These are phyloP conservation scores for Chlorencoelia australis DNA, from an alignment of 2,329 filamentous ascomycete species.

Conservation along the genomic window DNA sequence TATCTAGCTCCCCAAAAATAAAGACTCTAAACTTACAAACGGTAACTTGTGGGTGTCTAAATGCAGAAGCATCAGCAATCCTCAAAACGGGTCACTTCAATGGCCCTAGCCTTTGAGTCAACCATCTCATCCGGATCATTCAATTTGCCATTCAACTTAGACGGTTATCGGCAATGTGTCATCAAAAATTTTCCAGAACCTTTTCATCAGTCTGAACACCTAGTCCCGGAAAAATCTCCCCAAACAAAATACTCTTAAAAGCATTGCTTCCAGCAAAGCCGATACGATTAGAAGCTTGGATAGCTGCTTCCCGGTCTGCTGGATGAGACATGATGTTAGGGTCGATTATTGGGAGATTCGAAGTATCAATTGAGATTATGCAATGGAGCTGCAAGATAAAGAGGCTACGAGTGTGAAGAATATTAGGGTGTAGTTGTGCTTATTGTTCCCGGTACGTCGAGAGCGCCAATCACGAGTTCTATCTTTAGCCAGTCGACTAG, in stretches of 20 bases:
- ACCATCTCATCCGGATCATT: not conserved
- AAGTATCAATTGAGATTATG: constrained; percentile 1
- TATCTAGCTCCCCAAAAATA: too few species aligned
- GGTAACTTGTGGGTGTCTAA: constrained; percentile 3
- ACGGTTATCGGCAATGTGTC: not conserved
- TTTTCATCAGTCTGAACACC: constrained; percentile 1
- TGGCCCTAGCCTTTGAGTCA: not conserved
- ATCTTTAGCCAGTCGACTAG: constrained; percentile 13
- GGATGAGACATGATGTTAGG: constrained; percentile 2
- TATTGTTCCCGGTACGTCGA: not conserved
- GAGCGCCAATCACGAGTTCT: constrained; percentile 1
- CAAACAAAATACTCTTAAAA: not conserved
- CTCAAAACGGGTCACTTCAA: not conserved
- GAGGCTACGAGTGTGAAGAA: not conserved
- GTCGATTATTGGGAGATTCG: constrained; percentile 1
- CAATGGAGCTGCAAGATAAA: not conserved
- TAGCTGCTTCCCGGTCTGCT: constrained; percentile 1
- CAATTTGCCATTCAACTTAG: not conserved
- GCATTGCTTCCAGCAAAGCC: not conserved
- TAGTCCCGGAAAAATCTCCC: not conserved
- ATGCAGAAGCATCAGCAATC: not conserved
- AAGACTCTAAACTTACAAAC: constrained; percentile 1
- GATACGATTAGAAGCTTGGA: constrained; percentile 1
- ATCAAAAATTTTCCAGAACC: not conserved
- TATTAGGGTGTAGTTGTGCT: not conserved